Base-by-base conservation (phyloP, 768 basidiomycete species). In the Lyophyllum decastes region DNA sequence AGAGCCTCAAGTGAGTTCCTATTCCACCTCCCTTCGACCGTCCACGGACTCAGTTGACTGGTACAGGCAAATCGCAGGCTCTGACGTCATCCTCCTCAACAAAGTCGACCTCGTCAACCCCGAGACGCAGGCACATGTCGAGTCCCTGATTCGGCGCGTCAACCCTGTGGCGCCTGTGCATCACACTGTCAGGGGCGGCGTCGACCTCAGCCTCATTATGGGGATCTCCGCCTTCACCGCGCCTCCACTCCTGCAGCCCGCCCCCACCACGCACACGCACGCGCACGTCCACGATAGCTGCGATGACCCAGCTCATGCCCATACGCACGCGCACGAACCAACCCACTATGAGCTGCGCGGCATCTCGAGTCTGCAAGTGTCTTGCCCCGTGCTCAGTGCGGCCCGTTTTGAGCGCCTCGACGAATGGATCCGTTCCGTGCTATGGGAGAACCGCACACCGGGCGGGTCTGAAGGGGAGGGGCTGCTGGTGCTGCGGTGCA, bases 51-150 rank as follows among this genome's bases (percentile, higher is more conserved):
- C 6, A 26, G 17, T 1, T 26, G 26, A 38, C 33, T 33, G 14
- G 38, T 11, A 45, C 19, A 97, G 95, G 52, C 97, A 99, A 78
- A 89, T 98, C 47, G 96, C 93, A 1, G 89, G 87, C 35, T 88
- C 96, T 24, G 97, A 99, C 67, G 88, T 96, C 24, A 81, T 98
- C 35, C 73, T 99, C 25, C 75, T 99, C 26, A 99, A 99, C 79
- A 99, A 99, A 77, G 77, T 79, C 25, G 96, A 98, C 66, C 76
- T 98, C 9, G 87, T 85, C 1, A 66, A 80, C 0, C 59, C 79
- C 1, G 70, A 74, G 5, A 73, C 75, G 21, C 65, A 91, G 1
- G 52, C 60, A 1, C 66, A 73, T 3, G 83, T 85, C 12, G 87
- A 92, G 68, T 67, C 63, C n/a, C 71, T 82, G 21, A 85, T 99